These are phyloP conservation scores for Gossypioides kirkii DNA, from an alignment of 345 rosid genomes.

Conservation along the genomic window DNA sequence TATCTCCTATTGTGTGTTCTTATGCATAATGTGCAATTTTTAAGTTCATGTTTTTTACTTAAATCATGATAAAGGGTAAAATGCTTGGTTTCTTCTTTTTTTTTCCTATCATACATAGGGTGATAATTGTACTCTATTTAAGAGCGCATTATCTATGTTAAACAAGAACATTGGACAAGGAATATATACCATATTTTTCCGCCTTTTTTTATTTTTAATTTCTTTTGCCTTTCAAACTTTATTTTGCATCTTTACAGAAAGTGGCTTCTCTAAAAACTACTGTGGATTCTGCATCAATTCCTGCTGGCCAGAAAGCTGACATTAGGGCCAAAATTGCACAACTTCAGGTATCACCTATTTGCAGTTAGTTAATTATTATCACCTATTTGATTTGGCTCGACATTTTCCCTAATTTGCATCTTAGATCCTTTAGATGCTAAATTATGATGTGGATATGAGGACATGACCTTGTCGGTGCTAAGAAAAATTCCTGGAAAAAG, in stretches of 20 bases:
- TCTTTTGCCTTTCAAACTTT: slow-evolving; percentile 7
- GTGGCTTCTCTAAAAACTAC: slow-evolving; percentile 75
- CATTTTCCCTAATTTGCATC: neutral
- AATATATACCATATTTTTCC: neutral
- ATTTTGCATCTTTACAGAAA: slow-evolving; percentile 43
- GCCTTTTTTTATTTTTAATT: neutral
- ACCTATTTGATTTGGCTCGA: neutral
- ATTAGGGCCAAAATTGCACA: slow-evolving; percentile 63
- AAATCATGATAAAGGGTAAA: neutral
- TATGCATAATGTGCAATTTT: neutral
- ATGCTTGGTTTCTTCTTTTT: neutral
- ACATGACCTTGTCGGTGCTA: too few relatives aligned
- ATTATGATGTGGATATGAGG: neutral
- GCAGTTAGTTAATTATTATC: neutral
- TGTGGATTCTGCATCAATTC: slow-evolving; percentile 72
- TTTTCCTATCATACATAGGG: neutral
- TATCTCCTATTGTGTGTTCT: neutral
- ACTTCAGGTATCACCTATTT: slow-evolving; percentile 57
- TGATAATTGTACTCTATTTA: neutral
- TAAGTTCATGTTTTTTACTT: neutral
- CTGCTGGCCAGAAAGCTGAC: slow-evolving; percentile 90
- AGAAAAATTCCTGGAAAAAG: too few relatives aligned
- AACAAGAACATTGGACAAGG: neutral
- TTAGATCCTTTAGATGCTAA: neutral
- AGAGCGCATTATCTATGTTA: neutral